A percentile compares a stretch with the other conserved stretches of the same genome.
Evolutionary conservation across 345 rosid species (phyloP).

Genomic region (Populus deltoides): DNA sequence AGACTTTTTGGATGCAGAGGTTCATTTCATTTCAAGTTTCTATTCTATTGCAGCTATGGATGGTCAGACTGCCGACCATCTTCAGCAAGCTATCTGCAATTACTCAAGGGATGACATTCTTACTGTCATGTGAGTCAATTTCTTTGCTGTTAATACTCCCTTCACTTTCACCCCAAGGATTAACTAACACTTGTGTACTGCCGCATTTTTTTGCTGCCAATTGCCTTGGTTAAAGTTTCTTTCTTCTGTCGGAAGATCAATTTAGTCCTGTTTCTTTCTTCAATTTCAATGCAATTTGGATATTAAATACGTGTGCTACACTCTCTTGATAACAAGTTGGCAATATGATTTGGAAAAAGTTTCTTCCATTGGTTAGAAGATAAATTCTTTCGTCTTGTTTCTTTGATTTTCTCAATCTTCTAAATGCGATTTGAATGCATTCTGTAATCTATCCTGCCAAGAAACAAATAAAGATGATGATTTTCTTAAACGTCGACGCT

Average conservation of each 20-base stretch:
- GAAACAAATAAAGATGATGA: not conserved
- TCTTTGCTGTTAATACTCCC: not conserved
- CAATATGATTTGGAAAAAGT: not conserved
- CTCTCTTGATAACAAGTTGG: not conserved
- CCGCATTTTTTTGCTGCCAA: not conserved
- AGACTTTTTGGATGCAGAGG: constrained; percentile 63
- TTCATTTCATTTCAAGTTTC: constrained; percentile 84
- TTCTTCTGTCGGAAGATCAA: not conserved
- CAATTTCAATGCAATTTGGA: not conserved
- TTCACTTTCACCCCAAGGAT: not conserved
- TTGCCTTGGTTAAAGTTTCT: not conserved
- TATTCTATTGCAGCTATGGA: constrained; percentile 97
- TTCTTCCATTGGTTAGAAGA: not conserved
- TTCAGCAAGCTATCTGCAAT: constrained; percentile 62
- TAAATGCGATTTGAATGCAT: not conserved
- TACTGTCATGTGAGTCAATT: constrained; percentile 71
- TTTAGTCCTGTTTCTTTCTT: not conserved
- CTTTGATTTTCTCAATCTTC: not conserved
- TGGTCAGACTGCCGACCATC: constrained; percentile 93
- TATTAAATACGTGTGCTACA: not conserved
- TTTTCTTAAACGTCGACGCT: not conserved
- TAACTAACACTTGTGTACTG: not conserved
- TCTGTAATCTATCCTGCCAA: not conserved
- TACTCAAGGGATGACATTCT: constrained; percentile 61
- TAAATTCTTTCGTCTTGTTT: not conserved